phyloP scores from a whole-genome alignment of 768 basidiomycete genomes.

The Nevesoporus exiguus region DNA sequence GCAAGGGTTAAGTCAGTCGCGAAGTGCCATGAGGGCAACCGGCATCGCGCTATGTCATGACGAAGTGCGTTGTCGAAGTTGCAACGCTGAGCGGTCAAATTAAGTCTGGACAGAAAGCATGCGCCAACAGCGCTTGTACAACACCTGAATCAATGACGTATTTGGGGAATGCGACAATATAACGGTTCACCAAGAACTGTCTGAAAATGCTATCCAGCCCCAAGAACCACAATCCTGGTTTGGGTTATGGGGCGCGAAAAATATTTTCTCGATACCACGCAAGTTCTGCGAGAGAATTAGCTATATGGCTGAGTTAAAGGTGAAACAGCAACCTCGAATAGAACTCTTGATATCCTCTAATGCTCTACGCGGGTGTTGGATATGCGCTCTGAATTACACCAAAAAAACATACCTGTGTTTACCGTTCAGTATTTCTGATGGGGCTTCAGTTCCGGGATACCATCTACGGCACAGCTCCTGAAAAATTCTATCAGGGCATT shows the following conservation, averaged over 20 bases:
- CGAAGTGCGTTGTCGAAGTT: too few species aligned
- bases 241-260: conserved; percentile 42
- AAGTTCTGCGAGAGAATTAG: conserved; percentile 50
- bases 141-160: neutral
- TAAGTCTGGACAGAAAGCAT: too few species aligned
- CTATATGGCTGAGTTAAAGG: neutral
- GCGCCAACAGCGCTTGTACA: too few species aligned
- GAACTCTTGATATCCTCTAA: conserved; percentile 78
- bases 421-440: conserved; percentile 32
- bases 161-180: neutral
- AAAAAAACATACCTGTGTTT: conserved; percentile 52
- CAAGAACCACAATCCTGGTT: neutral
- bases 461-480: conserved; percentile 76
- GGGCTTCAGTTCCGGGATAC: conserved; percentile 44
- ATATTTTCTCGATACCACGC: conserved; percentile 76
- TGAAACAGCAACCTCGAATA: conserved; percentile 52
- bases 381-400: neutral
- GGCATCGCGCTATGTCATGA: too few species aligned
- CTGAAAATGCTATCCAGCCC: neutral
- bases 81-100: too few species aligned
- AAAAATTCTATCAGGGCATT: neutral
- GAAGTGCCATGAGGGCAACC: too few species aligned
- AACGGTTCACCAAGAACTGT: neutral
- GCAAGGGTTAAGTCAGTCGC: too few species aligned
- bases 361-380: conserved; percentile 47